Percentiles rank a stretch among this genome's conserved stretches.
phyloP scores from a whole-genome alignment of 495 filamentous ascomycete genomes.

The Aspergillus ostianus region DNA sequence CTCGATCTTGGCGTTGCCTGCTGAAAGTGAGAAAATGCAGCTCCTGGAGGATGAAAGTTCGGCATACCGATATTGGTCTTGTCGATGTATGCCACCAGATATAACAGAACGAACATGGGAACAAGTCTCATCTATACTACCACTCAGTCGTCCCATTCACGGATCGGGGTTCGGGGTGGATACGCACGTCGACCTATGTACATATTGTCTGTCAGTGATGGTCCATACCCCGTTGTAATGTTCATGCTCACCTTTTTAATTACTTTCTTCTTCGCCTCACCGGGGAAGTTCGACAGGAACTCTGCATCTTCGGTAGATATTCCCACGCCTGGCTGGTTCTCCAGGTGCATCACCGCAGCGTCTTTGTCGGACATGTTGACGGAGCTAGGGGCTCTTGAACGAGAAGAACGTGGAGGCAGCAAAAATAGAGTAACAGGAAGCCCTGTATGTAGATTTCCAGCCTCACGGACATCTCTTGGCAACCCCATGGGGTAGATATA shows the following conservation, averaged over 20 bases:
- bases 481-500: too few species aligned
- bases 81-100: conserved; percentile 14
- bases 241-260: neutral
- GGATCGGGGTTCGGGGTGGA: neutral
- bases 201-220: neutral
- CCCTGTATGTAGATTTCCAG: too few species aligned
- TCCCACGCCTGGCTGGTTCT: conserved; percentile 8
- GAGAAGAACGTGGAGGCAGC: too few species aligned
- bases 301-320: conserved; percentile 17
- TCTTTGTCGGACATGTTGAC: conserved; percentile 12
- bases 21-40: neutral
- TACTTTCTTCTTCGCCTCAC: conserved; percentile 13
- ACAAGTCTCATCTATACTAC: conserved; percentile 4
- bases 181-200: neutral
- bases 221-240: neutral
- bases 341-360: conserved; percentile 15
- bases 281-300: conserved; percentile 13
- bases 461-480: too few species aligned
- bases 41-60: neutral
- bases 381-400: too few species aligned
- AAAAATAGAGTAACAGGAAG: too few species aligned
- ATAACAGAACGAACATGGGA: conserved; percentile 8
- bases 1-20: conserved; percentile 24
- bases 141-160: neutral
- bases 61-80: conserved; percentile 13